phyloP scores from a whole-genome alignment of 257 asterid genomes.

The Solanum dulcamara region DNA sequence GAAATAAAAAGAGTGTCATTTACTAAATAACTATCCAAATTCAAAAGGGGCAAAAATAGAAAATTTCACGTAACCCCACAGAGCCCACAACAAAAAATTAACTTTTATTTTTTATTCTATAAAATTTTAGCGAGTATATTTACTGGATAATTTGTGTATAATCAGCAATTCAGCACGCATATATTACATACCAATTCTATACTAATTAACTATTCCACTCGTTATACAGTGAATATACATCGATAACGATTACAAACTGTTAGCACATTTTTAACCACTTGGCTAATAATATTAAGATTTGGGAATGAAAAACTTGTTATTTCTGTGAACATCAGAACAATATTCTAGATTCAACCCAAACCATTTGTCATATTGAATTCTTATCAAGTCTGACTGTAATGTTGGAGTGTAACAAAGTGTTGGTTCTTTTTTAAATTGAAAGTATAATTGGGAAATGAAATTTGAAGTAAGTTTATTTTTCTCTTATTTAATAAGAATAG shows the following conservation, averaged over 20 bases:
- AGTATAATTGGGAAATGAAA: background rate
- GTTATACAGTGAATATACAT: background rate
- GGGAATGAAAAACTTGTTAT: no score
- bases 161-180: background rate
- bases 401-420: background rate
- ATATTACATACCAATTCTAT: background rate
- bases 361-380: background rate
- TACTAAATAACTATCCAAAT: no score
- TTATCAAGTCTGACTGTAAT: background rate
- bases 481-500: no score
- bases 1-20: background rate
- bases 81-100: background rate
- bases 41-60: no score
- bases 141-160: background rate
- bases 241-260: background rate
- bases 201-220: background rate
- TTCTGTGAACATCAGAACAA: no score
- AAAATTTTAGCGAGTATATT: background rate
- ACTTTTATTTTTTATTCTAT: background rate
- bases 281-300: no score
- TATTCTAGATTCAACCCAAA: background rate
- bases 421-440: no score
- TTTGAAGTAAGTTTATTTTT: no score
- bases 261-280: no score
- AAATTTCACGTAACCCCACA: no score